phyloP scores from a whole-genome alignment of 106 monocot genomes.

The Dactylorhiza incarnata region DNA sequence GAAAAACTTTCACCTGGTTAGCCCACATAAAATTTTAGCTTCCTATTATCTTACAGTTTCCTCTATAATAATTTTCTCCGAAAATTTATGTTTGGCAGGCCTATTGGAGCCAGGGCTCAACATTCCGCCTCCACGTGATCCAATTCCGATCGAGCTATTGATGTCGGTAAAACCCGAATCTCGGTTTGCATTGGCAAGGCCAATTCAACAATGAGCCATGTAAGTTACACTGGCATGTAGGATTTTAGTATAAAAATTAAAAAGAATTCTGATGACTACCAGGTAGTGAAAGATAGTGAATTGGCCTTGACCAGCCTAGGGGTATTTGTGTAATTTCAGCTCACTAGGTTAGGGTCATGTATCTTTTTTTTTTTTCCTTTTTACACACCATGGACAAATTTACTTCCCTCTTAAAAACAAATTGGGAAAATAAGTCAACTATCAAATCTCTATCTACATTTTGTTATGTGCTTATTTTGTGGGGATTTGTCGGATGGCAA shows the following conservation, averaged over 20 bases:
- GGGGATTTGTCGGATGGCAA: no score
- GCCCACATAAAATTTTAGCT: neutral
- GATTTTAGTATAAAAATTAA: neutral
- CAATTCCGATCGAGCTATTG: slow-evolving; percentile 57
- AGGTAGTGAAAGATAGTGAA: no score
- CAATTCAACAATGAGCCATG: slow-evolving; percentile 25
- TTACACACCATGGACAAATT: no score
- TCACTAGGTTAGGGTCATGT: no score
- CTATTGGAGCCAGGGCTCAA: slow-evolving; percentile 58
- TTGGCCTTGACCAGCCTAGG: no score
- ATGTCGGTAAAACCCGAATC: slow-evolving; percentile 66
- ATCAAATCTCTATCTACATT: no score
- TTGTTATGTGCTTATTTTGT: no score
- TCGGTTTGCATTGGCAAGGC: slow-evolving; percentile 69
- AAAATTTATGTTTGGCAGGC: slow-evolving; percentile 25
- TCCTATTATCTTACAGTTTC: neutral
- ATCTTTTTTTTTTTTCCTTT: no score
- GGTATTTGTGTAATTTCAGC: no score
- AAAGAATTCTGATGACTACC: neutral
- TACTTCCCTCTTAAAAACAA: no score
- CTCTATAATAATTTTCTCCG: neutral
- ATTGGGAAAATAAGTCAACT: no score
- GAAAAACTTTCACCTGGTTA: slow-evolving; percentile 70
- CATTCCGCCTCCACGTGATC: slow-evolving; percentile 46
- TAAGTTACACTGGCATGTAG: neutral